Base-by-base conservation (phyloP, 306 rosid species). In the Acacia confusa region DNA sequence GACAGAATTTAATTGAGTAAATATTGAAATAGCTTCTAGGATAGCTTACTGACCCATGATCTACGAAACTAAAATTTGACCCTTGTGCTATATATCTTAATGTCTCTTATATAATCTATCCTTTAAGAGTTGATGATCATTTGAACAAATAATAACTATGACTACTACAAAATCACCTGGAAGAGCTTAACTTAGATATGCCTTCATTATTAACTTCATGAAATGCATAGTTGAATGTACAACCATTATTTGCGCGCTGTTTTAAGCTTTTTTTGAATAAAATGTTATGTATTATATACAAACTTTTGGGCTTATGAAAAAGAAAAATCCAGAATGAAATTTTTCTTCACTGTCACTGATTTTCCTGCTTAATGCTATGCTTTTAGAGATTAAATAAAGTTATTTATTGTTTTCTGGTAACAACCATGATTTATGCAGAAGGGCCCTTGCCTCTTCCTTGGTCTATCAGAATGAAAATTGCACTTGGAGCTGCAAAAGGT, bases 371-470 rank as follows among this genome's bases (percentile, higher is more conserved):
- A 6, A 67, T 68, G 50, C 60, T 71, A 43, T 78, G 78, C 57
- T 66, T 67, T 72, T 77, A 24, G 47, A 70, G 34, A 15, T 81
- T 52, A 77, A 14, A 25, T n/a, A 48, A 45, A 36, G 64, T 67
- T 82, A 65, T 78, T 79, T 86, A 87, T 60, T 82, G 8, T 77
- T 72, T 44, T 74, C 82, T 82, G 80, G 81, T 86, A 78, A 87
- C 83, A 81, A 86, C 88, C 85, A 73, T 83, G 79, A 84, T 84
- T 75, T 78, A 53, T 89, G 82, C 70, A 81, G 90, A 84, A 94
- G 99, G 99, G 82, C 88, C 98, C 84, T 82, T 95, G 87, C 99
- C 99, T 82, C 98, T 95, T 85, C 99, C 99, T 16, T 95, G 99
- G 99, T 90, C 99, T 50, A 90, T 95, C 76, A 87, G 99, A 84